A percentile compares a stretch with the other conserved stretches of the same genome.
Conservation (phyloP, 2,329 filamentous ascomycete species). For the Venturiaceae sp. region DNA sequence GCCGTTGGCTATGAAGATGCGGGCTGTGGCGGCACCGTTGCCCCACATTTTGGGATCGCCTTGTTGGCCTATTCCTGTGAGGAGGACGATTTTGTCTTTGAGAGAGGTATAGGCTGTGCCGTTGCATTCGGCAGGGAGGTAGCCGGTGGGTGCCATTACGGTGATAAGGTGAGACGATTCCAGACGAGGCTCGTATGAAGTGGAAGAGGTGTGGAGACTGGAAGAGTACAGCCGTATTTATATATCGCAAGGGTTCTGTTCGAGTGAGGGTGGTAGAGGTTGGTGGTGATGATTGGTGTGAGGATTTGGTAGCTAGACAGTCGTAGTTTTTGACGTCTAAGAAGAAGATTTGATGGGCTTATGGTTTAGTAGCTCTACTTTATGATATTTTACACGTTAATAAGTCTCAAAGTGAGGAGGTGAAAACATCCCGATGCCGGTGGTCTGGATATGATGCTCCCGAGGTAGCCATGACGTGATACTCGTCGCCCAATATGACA, state of each 20-base stretch:
- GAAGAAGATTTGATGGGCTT: too few species aligned
- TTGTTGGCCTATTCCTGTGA: conserved; percentile 8
- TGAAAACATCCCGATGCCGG: background rate
- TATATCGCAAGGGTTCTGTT: too few species aligned
- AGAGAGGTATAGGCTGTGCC: background rate
- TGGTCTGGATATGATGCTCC: background rate
- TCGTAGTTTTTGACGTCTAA: too few species aligned
- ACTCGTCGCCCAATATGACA: too few species aligned
- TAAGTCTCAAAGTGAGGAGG: background rate
- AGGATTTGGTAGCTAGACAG: too few species aligned
- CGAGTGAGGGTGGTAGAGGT: background rate
- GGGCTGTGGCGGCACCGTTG: conserved; percentile 9
- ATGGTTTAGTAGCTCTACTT: too few species aligned
- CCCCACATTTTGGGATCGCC: conserved; percentile 5
- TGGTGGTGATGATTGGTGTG: background rate
- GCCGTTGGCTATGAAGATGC: conserved; percentile 4
- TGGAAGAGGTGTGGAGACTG: too few species aligned
- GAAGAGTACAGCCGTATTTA: too few species aligned
- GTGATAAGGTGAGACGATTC: background rate
- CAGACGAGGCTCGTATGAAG: too few species aligned
- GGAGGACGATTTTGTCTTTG: conserved; percentile 4
- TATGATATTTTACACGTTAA: too few species aligned
- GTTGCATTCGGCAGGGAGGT: background rate
- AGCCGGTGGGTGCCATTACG: background rate
- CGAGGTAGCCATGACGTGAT: background rate